Conservation (phyloP, 164 flowering plant species). For the Magnolia officinalis region DNA sequence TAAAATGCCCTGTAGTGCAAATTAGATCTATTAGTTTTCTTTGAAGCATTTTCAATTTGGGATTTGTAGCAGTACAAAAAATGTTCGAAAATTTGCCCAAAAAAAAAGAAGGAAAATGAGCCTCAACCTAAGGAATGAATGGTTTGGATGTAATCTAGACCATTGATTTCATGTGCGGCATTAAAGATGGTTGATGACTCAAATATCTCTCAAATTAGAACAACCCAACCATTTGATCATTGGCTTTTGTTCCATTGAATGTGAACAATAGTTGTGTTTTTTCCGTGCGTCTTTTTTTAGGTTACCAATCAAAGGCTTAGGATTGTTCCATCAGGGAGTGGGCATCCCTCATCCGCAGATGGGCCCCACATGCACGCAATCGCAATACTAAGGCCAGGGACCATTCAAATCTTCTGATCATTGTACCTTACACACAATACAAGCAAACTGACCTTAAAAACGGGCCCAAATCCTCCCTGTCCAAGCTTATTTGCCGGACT, state of each 20-base stretch:
- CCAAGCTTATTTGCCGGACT: conserved; percentile 69
- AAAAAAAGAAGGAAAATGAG: background rate
- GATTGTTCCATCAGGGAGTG: background rate
- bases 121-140: background rate
- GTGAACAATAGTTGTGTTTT: no score
- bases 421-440: background rate
- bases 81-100: background rate
- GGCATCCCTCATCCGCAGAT: background rate
- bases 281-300: no score
- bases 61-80: no score
- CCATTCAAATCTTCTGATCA: no score
- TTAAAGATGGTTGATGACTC: no score
- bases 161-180: no score
- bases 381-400: no score
- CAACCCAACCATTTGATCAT: no score
- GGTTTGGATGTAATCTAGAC: background rate
- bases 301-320: background rate
- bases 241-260: no score
- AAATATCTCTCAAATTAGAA: no score
- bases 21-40: background rate
- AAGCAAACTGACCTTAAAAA: conserved; percentile 49
- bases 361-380: background rate
- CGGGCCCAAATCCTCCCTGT: conserved; percentile 92
- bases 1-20: conserved; percentile 45
- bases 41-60: no score